These are phyloP conservation scores for Penicillium coffeae DNA, from an alignment of 495 filamentous ascomycete genomes.

Conservation along the genomic window DNA sequence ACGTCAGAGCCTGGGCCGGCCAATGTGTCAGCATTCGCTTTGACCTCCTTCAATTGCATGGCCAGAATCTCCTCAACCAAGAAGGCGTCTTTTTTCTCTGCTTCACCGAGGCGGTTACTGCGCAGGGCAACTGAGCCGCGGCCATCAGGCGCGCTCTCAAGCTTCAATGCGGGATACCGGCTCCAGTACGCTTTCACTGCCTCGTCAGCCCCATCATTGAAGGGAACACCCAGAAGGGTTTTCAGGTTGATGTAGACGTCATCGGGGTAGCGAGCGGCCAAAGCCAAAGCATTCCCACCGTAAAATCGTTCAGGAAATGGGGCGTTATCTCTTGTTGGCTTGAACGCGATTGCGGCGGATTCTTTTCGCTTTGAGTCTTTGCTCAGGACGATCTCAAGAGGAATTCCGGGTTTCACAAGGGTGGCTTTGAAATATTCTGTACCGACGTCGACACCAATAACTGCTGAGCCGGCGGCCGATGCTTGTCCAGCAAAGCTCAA, in stretches of 20 bases:
- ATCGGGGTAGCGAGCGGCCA: constrained; percentile 81
- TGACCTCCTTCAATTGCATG: constrained; percentile 91
- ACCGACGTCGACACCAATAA: constrained; percentile 90
- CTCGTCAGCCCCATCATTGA: constrained; percentile 49
- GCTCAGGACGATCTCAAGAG: constrained; percentile 96
- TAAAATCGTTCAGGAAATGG: constrained; percentile 85
- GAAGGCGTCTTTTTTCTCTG: constrained; percentile 66
- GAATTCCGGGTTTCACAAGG: constrained; percentile 95
- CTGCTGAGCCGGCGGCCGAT: constrained; percentile 61
- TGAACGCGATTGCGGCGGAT: constrained; percentile 86
- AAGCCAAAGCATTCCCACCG: constrained; percentile 83
- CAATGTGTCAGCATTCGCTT: constrained; percentile 76
- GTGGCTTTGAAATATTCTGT: constrained; percentile 97
- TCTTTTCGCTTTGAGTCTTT: constrained; percentile 99
- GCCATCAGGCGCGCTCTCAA: constrained; percentile 44
- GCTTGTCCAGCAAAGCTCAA: constrained; percentile 56
- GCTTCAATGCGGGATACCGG: constrained; percentile 62
- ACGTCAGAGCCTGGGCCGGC: constrained; percentile 75
- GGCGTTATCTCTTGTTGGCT: constrained; percentile 62
- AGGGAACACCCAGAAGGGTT: constrained; percentile 69
- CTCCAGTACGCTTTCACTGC: constrained; percentile 62
- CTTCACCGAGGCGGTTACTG: constrained; percentile 64
- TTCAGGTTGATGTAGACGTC: constrained; percentile 96
- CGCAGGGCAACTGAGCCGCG: constrained; percentile 71
- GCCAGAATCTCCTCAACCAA: constrained; percentile 90